Evolutionary conservation across 1,284 basidiomycete species (phyloP), one percentile per base, ranked within the genome.

Genomic region (Leccinum angustisporum): DNA sequence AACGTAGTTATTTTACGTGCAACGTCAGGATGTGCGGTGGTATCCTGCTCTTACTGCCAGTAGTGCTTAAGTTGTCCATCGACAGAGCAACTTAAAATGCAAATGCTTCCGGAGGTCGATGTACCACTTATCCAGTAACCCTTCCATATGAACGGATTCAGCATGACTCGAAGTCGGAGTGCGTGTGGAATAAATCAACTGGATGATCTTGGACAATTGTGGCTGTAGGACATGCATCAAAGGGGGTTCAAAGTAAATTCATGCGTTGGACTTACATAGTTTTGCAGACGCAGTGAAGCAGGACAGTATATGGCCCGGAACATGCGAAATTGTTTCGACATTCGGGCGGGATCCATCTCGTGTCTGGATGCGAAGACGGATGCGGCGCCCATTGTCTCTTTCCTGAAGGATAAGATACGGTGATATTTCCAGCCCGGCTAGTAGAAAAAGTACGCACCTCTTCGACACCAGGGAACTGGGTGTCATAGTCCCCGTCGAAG

Each of bases 1-100:
- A 95, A 76, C 18, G 91, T 85, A 3, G 90, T 85, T 94, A 94
- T 70, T 92, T 87, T 85, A 93, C 89, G 70, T 95, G 92, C 50
- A 95, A 77, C 33, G 87, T 87, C 57, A 94, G 75, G 30, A 93
- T 77, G 68, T 92, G 87, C 3, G 88, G 87, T 0, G 82, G 77
- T 21, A 76, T 70, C 14, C 72, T 70, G 53, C 78, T 82, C 72
- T 70, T 14, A 75, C 40, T 13, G 57, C 56, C 33, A 30, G 27
- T 30, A 7, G 62, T 50, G 36, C 58, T 64, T 61, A 66, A 61
- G 40, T 66, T 75, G n/a, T 69, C 69, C 59, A 54, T 59, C 13
- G 70, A 63, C 74, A 77, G 38, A 80, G 80, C 34, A 83, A 77
- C 62, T 90, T 87, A 67, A 83, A 85, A 34, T 84, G 83, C 16